Conservation (phyloP, 148 eudicot species). For the Fagopyrum tataricum region DNA sequence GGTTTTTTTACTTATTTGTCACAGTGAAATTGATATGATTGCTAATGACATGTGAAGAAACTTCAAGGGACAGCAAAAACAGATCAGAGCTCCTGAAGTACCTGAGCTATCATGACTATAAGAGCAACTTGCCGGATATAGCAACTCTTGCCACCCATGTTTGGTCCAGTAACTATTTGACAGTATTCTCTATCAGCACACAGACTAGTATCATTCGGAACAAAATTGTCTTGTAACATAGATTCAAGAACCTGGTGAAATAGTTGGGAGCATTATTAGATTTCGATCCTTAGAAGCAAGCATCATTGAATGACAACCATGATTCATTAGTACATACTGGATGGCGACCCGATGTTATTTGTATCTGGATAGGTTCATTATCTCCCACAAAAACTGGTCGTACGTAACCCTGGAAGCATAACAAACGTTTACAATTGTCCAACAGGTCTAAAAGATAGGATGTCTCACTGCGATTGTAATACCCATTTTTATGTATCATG, state of each 20-base stretch:
- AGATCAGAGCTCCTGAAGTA: conserved; percentile 11
- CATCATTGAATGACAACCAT: background rate
- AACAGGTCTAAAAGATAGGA: background rate
- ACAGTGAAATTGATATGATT: background rate
- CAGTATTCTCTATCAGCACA: conserved; percentile 62
- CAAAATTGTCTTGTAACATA: conserved; percentile 71
- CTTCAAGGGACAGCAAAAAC: background rate
- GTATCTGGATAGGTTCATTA: conserved; percentile 63
- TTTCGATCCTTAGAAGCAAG: background rate
- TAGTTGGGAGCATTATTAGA: background rate
- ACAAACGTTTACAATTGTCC: background rate
- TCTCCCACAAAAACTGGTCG: conserved; percentile 75
- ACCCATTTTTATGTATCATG: background rate
- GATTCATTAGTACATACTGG: conserved; percentile 45
- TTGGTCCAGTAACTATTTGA: conserved; percentile 94
- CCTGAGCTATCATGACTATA: conserved; percentile 91
- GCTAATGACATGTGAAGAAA: background rate
- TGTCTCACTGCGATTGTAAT: background rate
- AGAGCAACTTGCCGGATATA: conserved; percentile 99
- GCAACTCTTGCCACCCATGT: conserved; percentile 99
- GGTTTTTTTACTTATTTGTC: background rate
- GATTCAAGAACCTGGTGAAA: conserved; percentile 65
- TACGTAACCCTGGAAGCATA: conserved; percentile 52
- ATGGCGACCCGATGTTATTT: conserved; percentile 72
- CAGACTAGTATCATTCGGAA: conserved; percentile 79